These are phyloP conservation scores for Penicillium sp. DNA, from an alignment of 2,329 filamentous ascomycete species.

Conservation along the genomic window DNA sequence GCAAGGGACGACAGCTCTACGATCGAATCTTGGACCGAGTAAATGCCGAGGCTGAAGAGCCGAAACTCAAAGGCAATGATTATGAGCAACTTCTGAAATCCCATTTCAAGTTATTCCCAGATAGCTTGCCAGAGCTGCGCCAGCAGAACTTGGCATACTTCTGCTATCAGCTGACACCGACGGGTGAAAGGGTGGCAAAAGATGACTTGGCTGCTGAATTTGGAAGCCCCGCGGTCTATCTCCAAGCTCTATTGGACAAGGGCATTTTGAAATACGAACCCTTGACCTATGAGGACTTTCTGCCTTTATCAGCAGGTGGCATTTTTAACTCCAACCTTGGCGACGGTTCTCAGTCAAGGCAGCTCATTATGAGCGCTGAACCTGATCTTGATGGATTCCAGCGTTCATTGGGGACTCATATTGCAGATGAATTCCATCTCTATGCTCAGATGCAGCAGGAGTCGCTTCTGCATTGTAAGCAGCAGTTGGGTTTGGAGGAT, in stretches of 20 bases:
- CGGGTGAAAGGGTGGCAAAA: constrained; percentile 1
- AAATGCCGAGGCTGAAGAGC: constrained; percentile 14
- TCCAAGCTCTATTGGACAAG: constrained; percentile 33
- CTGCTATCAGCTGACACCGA: constrained; percentile 29
- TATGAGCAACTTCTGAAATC: constrained; percentile 24
- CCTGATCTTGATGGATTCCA: constrained; percentile 28
- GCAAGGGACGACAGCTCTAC: constrained; percentile 45
- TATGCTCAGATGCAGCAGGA: constrained; percentile 25
- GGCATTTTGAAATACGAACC: constrained; percentile 39
- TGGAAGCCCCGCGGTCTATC: not conserved
- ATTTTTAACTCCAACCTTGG: constrained; percentile 49
- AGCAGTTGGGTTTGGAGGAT: constrained; percentile 10
- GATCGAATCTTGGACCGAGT: constrained; percentile 40
- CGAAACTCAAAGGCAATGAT: not conserved
- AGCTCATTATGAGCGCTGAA: constrained; percentile 24
- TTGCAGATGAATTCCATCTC: constrained; percentile 27
- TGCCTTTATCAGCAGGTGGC: constrained; percentile 51
- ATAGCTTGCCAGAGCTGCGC: constrained; percentile 40
- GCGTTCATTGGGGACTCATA: constrained; percentile 16
- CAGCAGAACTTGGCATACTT: constrained; percentile 40
- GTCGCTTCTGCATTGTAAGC: constrained; percentile 23
- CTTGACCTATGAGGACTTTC: constrained; percentile 53
- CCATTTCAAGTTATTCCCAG: constrained; percentile 41
- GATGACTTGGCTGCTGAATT: not conserved
- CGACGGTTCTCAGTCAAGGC: constrained; percentile 16